Percentiles rank a stretch among this genome's conserved stretches.
phyloP scores from a whole-genome alignment of 768 basidiomycete genomes.

The Podaxis rugospora region DNA sequence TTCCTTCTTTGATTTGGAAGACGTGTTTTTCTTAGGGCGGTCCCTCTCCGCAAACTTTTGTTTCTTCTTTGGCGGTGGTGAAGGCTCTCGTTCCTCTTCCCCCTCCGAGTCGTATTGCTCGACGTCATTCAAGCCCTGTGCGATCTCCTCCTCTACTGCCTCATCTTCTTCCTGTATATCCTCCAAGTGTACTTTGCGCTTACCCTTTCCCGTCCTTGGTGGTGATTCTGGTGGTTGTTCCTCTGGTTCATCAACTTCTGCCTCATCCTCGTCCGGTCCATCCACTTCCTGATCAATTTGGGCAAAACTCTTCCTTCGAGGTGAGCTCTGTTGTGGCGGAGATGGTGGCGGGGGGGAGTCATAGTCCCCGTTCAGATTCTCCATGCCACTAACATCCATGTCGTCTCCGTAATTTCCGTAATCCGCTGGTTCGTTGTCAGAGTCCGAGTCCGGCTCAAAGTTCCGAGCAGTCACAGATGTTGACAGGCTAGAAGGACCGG shows the following conservation, averaged over 20 bases:
- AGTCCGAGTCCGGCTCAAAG: constrained; percentile 25
- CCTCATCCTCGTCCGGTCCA: constrained; percentile 33
- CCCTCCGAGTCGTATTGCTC: constrained; percentile 27
- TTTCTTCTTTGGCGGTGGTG: constrained; percentile 32
- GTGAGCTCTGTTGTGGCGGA: constrained; percentile 13
- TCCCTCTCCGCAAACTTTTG: constrained; percentile 21
- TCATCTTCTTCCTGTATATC: constrained; percentile 44
- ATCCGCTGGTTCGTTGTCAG: constrained; percentile 25
- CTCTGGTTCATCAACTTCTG: constrained; percentile 24
- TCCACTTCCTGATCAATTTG: constrained; percentile 47
- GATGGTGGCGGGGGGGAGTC: constrained; percentile 14
- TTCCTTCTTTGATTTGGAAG: constrained; percentile 32
- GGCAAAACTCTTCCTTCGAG: constrained; percentile 40
- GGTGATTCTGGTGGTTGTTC: constrained; percentile 21
- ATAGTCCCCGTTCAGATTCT: constrained; percentile 24
- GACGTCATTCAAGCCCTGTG: constrained; percentile 34
- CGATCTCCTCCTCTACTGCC: constrained; percentile 39
- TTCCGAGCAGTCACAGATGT: constrained; percentile 28
- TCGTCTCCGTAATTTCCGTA: constrained; percentile 21
- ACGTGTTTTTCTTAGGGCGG: constrained; percentile 17
- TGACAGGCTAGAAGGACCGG: constrained; percentile 38
- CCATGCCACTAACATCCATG: constrained; percentile 18
- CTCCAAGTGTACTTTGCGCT: constrained; percentile 29
- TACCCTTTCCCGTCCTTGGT: constrained; percentile 34
- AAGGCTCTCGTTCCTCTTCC: constrained; percentile 24